A percentile compares a stretch with the other conserved stretches of the same genome.
These are phyloP conservation scores for Lodderomyces jiufengensis DNA, from an alignment of 1,139 yeast genomes.

Conservation along the genomic window DNA sequence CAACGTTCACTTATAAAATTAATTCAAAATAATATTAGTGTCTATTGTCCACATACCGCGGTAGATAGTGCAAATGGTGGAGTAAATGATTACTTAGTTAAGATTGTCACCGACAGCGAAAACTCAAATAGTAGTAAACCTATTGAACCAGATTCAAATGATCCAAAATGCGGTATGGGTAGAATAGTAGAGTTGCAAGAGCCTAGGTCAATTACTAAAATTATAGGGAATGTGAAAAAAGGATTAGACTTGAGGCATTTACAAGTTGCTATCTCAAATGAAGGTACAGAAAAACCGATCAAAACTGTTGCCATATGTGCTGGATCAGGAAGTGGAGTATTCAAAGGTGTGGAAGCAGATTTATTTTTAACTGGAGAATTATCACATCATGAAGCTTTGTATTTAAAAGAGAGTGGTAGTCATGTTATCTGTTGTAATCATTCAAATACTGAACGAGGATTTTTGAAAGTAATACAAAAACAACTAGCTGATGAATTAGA, in stretches of 20 bases:
- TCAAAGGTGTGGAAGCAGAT: slow-evolving; percentile 66
- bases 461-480: slow-evolving; percentile 48
- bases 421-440: slow-evolving; percentile 81
- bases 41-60: slow-evolving; percentile 94
- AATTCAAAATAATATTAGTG: slow-evolving; percentile 74
- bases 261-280: slow-evolving; percentile 57
- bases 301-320: slow-evolving; percentile 83
- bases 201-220: slow-evolving; percentile 39
- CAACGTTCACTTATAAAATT: slow-evolving; percentile 71
- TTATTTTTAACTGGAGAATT: slow-evolving; percentile 87
- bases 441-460: slow-evolving; percentile 90
- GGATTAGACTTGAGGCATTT: slow-evolving; percentile 51
- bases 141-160: slow-evolving; percentile 24
- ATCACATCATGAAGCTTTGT: slow-evolving; percentile 86
- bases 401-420: slow-evolving; percentile 66
- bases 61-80: slow-evolving; percentile 91
- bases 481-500: slow-evolving; percentile 45
- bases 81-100: slow-evolving; percentile 86
- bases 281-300: slow-evolving; percentile 21
- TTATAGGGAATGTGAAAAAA: slow-evolving; percentile 54
- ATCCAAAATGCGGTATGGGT: slow-evolving; percentile 76
- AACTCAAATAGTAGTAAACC: slow-evolving; percentile 23
- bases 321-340: slow-evolving; percentile 82
- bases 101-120: slow-evolving; percentile 43
- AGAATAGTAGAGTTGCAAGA: slow-evolving; percentile 52